Evolutionary conservation across 164 flowering plant genomes (phyloP).

Genomic region (Nymphaea thermarum): DNA sequence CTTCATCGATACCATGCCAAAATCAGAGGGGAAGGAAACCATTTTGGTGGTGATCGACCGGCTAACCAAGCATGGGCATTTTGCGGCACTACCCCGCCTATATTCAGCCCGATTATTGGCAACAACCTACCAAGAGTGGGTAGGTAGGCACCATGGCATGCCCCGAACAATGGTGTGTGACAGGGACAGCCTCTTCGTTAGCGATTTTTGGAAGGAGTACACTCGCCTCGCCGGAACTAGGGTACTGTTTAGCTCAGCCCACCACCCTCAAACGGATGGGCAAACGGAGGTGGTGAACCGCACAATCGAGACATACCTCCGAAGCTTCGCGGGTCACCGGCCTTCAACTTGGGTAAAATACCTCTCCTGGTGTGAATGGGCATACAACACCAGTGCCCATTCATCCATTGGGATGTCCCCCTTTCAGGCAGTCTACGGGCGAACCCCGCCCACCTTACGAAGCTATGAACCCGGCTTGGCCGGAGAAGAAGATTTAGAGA

Average conservation of each 20-base stretch:
- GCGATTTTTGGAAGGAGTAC: background rate
- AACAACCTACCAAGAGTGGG: background rate
- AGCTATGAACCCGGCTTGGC: background rate
- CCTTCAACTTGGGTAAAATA: background rate
- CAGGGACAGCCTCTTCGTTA: background rate
- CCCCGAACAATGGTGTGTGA: background rate
- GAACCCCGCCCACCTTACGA: background rate
- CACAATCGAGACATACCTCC: background rate
- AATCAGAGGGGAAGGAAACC: background rate
- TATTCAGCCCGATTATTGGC: background rate
- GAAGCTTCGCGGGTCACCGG: background rate
- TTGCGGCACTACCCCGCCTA: background rate
- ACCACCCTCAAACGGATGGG: background rate
- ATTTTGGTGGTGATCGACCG: background rate
- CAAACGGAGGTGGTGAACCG: background rate
- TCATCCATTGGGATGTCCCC: background rate
- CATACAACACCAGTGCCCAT: background rate
- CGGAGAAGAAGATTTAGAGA: background rate
- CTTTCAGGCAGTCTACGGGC: background rate
- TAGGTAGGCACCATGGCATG: background rate
- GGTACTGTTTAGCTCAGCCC: background rate
- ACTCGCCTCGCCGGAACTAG: background rate
- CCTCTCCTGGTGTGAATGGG: background rate
- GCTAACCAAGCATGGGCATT: background rate
- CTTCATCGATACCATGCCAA: background rate